Evolutionary conservation across 2,329 filamentous ascomycete genomes (phyloP).

Genomic region (Nothomitra cinnamomea): DNA sequence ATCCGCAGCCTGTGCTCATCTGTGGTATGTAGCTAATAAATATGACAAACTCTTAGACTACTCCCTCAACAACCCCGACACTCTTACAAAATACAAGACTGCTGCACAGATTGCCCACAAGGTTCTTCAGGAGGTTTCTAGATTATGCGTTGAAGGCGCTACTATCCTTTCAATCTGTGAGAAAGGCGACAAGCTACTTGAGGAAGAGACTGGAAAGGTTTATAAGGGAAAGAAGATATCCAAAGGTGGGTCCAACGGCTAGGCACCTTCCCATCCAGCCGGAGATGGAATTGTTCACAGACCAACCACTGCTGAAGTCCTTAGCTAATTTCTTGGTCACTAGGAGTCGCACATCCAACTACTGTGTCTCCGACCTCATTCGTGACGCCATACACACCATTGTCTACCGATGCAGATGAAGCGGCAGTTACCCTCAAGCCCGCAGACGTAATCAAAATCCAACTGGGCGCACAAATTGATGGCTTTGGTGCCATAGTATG

Average conservation of each 20-base stretch:
- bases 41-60: conserved; percentile 43
- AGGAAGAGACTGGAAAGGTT: conserved; percentile 86
- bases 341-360: conserved; percentile 81
- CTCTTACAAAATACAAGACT: conserved; percentile 97
- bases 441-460: conserved; percentile 86
- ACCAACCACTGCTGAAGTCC: not conserved
- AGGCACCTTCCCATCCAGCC: not conserved
- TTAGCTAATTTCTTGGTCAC: not conserved
- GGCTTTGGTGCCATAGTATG: conserved; percentile 94
- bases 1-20: no score
- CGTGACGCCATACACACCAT: conserved; percentile 90
- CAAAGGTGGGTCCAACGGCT: conserved; percentile 52
- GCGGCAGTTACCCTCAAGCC: conserved; percentile 63
- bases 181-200: conserved; percentile 85
- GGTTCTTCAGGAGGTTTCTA: conserved; percentile 70
- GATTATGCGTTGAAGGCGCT: conserved; percentile 61
- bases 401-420: conserved; percentile 74
- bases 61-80: conserved; percentile 79
- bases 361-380: conserved; percentile 89
- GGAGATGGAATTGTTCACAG: no score
- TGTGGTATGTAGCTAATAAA: no score
- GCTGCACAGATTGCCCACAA: conserved; percentile 91
- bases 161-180: conserved; percentile 92
- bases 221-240: conserved; percentile 95
- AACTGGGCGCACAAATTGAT: conserved; percentile 97